A percentile compares a stretch with the other conserved stretches of the same genome.
phyloP scores from a whole-genome alignment of 768 basidiomycete genomes.

The Russula abietina region DNA sequence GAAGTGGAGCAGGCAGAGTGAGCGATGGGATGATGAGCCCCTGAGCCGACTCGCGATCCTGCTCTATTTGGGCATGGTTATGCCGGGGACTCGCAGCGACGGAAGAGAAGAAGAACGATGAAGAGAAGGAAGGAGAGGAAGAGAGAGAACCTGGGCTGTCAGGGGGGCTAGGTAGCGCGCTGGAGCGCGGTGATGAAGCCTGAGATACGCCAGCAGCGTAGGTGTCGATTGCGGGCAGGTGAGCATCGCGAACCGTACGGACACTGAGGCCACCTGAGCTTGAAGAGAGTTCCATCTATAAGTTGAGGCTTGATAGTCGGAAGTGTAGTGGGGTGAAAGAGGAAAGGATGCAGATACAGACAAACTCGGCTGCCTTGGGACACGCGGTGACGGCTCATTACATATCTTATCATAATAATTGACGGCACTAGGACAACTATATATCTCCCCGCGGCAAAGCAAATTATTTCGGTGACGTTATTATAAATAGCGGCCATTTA shows the following conservation, averaged over 20 bases:
- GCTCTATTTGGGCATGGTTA: constrained; percentile 39
- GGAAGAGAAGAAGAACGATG: constrained; percentile 75
- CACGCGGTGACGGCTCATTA: not conserved
- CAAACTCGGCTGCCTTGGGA: constrained; percentile 1
- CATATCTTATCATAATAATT: constrained; percentile 13
- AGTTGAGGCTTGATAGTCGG: not conserved
- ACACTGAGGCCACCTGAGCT: constrained; percentile 18
- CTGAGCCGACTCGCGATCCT: constrained; percentile 35
- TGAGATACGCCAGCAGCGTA: constrained; percentile 32
- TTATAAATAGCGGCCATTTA: not conserved
- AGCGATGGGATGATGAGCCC: constrained; percentile 68
- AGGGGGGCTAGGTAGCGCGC: constrained; percentile 50
- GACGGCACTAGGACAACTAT: not conserved
- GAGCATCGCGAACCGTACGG: constrained; percentile 19
- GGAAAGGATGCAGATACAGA: not conserved
- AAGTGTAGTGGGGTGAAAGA: not conserved
- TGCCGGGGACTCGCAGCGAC: constrained; percentile 62
- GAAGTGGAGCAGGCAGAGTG: constrained; percentile 54
- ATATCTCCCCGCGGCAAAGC: no score
- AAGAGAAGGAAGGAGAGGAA: constrained; percentile 65
- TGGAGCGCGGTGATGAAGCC: constrained; percentile 41
- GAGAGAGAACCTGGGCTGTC: constrained; percentile 61
- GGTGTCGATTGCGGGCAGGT: constrained; percentile 4
- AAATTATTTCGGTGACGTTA: not conserved
- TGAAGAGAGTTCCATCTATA: constrained; percentile 17